A percentile compares a stretch with the other conserved stretches of the same genome.
phyloP scores from a whole-genome alignment of 2,329 filamentous ascomycete genomes.

The Helotiales sp. region DNA sequence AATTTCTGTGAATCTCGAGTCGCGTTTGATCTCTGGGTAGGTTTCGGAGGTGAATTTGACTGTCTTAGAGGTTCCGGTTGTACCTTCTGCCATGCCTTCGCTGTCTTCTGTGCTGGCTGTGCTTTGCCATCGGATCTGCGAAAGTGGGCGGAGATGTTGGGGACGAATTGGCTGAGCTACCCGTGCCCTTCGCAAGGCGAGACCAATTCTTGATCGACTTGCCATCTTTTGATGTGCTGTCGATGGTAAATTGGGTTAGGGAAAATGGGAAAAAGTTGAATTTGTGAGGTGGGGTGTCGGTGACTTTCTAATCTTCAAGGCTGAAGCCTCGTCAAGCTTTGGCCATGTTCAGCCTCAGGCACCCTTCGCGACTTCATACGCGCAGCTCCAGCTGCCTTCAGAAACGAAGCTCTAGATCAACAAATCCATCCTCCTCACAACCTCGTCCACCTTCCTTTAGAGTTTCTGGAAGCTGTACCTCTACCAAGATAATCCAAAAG shows the following conservation, averaged over 20 bases:
- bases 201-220: slow-evolving; percentile 26
- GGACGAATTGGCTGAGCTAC: slow-evolving; percentile 13
- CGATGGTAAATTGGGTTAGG: background rate
- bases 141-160: slow-evolving; percentile 23
- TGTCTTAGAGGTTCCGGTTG: slow-evolving; percentile 37
- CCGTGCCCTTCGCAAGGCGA: slow-evolving; percentile 30
- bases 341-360: too few relatives aligned
- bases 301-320: slow-evolving; percentile 8
- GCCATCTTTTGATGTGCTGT: slow-evolving; percentile 25
- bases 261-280: background rate
- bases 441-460: slow-evolving; percentile 8
- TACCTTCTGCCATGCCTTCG: slow-evolving; percentile 30
- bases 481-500: background rate
- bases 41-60: slow-evolving; percentile 82
- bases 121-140: slow-evolving; percentile 32
- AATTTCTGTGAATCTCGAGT: slow-evolving; percentile 72
- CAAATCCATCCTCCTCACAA: slow-evolving; percentile 17
- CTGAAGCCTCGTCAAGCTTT: background rate
- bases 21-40: slow-evolving; percentile 80
- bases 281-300: background rate
- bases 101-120: slow-evolving; percentile 32
- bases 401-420: slow-evolving; percentile 22
- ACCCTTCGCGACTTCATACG: slow-evolving; percentile 23
- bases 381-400: slow-evolving; percentile 27
- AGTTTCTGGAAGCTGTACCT: slow-evolving; percentile 17